Base-by-base conservation (phyloP, 108 stramenopile species). In the Mayamaea pseudoterrestris region DNA sequence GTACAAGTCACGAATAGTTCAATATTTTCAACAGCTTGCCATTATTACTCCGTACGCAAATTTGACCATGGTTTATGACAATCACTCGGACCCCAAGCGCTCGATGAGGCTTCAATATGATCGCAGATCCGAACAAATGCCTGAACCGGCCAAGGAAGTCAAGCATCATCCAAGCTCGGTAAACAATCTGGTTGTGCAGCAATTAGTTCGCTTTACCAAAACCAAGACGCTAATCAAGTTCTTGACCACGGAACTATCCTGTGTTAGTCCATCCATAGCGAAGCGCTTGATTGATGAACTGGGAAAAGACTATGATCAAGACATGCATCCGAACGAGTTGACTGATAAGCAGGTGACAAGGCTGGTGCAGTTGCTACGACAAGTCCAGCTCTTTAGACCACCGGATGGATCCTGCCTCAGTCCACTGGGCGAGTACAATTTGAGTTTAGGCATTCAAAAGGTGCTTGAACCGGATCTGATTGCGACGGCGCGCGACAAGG, bases 361-460 rank as follows among this genome's bases (percentile, higher is more conserved):
- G 8, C 50, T 95, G 24, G 89, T 88, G 0, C 90, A 93, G 49
- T 58, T 96, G 39, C 63, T 94, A 24, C 59, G 83, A 21, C 75
- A 66, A 16, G 67, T 83, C 3, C 61, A 77, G 45, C 56, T 80
- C 28, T 94, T 95, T 76, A 82, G 85, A 56, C 69, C 83, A 23
- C 96, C 94, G 5, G 89, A 91, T 58, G 94, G 89, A 31, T 65
- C 53, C 11, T 96, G 96, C 57, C 63, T 98, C 24, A 73, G 72
- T 25, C 94, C 94, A 0, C 72, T 93, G 44, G 96, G 96, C 22
- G 96, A 98, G 58, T 98, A 98, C 76, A 98, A 98, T 58, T 66
- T 98, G 24, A 88, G 86, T 49, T 78, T 98, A 22, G 96, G 96
- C 30, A 92, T 98, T 56, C 77, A 74, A 14, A 95, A 96, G 57